Conservation (phyloP, 352 stramenopile species). For the Pythium phragmitis region DNA sequence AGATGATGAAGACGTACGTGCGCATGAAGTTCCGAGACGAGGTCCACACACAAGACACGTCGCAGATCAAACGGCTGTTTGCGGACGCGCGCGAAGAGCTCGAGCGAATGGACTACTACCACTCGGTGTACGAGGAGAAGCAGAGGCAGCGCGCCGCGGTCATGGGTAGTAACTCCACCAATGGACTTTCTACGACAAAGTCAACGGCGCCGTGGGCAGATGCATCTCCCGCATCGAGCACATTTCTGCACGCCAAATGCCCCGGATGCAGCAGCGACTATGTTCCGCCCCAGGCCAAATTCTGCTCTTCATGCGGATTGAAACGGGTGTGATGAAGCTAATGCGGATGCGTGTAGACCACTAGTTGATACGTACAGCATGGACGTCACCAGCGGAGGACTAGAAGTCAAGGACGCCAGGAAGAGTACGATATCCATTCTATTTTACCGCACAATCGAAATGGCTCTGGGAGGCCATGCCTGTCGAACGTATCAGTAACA, state of each 20-base stretch:
- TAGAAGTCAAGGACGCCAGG: background rate
- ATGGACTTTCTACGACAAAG: slow-evolving; percentile 9
- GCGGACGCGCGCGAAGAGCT: slow-evolving; percentile 73
- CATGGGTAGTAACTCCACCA: background rate
- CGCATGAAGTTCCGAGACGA: slow-evolving; percentile 78
- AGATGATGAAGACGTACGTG: slow-evolving; percentile 85
- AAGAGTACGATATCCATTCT: background rate
- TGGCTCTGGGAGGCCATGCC: slow-evolving; percentile 23
- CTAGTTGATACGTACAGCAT: too few species aligned
- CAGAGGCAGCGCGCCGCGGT: slow-evolving; percentile 30
- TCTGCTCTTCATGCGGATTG: slow-evolving; percentile 69
- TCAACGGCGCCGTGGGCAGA: background rate
- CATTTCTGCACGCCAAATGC: slow-evolving; percentile 25
- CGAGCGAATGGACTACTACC: slow-evolving; percentile 86
- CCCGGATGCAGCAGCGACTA: slow-evolving; percentile 43
- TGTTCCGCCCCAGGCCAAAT: slow-evolving; percentile 54
- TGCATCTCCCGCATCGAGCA: background rate
- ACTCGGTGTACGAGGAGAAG: slow-evolving; percentile 76
- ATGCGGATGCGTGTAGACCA: background rate
- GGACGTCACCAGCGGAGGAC: background rate
- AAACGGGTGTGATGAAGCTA: slow-evolving; percentile 35
- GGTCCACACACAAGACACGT: slow-evolving; percentile 42
- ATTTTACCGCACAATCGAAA: slow-evolving; percentile 27
- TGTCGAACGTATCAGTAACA: background rate
- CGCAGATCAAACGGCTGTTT: slow-evolving; percentile 54